Conservation (phyloP, 345 rosid species). For the Geranium rotundifolium region DNA sequence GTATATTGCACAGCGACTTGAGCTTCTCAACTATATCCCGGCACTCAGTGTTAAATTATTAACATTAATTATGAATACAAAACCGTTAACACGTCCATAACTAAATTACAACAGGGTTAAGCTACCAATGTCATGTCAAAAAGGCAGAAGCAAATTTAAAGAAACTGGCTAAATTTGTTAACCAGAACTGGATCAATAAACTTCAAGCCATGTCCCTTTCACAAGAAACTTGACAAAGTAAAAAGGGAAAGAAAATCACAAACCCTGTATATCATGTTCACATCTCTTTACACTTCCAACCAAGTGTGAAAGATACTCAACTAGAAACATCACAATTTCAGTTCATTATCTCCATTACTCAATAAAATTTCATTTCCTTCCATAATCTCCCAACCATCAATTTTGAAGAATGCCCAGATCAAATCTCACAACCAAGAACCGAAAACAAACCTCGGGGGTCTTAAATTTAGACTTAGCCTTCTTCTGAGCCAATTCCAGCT, state of each 20-base stretch:
- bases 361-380: not conserved
- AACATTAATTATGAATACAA: no score
- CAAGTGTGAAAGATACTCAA: no score
- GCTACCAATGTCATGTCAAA: not conserved
- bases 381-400: not conserved
- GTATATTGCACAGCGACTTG: not conserved
- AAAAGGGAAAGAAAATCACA: no score
- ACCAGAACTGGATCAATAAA: not conserved
- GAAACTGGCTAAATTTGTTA: not conserved
- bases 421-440: not conserved
- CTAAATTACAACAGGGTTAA: not conserved
- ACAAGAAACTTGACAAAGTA: not conserved
- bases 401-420: not conserved
- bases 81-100: no score
- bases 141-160: not conserved
- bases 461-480: constrained; percentile 22
- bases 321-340: no score
- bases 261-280: no score
- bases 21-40: not conserved
- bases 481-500: constrained; percentile 62
- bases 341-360: no score
- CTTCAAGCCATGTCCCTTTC: not conserved
- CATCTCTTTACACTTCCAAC: no score
- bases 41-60: not conserved
- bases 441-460: constrained; percentile 57